Percentiles rank a stretch among this genome's conserved stretches.
phyloP scores from a whole-genome alignment of 176 grass and related monocot species.

The Oryza longistaminata region DNA sequence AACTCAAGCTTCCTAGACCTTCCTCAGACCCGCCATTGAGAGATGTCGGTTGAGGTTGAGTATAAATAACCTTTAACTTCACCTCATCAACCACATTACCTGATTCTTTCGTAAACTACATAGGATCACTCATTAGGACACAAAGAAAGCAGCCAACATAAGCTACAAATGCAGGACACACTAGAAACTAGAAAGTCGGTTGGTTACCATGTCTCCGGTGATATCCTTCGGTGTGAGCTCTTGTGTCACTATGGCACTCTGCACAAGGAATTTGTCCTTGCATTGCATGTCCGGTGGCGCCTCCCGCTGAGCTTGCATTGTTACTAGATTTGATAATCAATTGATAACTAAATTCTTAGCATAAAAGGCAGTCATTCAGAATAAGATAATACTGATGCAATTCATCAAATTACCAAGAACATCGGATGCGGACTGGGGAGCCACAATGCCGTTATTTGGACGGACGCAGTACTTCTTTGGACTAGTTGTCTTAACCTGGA shows the following conservation, averaged over 20 bases:
- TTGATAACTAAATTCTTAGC: background rate
- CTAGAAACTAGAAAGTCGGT: background rate
- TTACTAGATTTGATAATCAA: constrained; percentile 60
- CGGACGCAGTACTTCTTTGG: constrained; percentile 97
- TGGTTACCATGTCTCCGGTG: constrained; percentile 64
- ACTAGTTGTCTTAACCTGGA: constrained; percentile 93
- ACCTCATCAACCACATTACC: constrained; percentile 80
- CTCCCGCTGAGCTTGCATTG: constrained; percentile 92
- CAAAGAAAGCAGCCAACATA: background rate
- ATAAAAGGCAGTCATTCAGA: background rate
- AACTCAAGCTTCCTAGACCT: constrained; percentile 60
- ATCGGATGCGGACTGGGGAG: constrained; percentile 59
- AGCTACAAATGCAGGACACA: constrained; percentile 8
- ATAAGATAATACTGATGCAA: background rate
- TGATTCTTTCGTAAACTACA: constrained; percentile 83
- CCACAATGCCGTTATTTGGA: constrained; percentile 87
- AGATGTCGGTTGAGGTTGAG: constrained; percentile 45
- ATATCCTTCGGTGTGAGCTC: constrained; percentile 58
- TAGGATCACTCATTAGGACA: constrained; percentile 11
- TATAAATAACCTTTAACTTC: constrained; percentile 75
- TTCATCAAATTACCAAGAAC: constrained; percentile 63
- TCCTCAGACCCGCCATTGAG: constrained; percentile 63
- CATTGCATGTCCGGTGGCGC: constrained; percentile 77
- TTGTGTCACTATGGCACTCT: constrained; percentile 70
- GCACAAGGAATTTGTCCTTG: constrained; percentile 95